A percentile compares a stretch with the other conserved stretches of the same genome.
These are phyloP conservation scores for Phytopythium boreale DNA, from an alignment of 352 stramenopile genomes.

Conservation along the genomic window DNA sequence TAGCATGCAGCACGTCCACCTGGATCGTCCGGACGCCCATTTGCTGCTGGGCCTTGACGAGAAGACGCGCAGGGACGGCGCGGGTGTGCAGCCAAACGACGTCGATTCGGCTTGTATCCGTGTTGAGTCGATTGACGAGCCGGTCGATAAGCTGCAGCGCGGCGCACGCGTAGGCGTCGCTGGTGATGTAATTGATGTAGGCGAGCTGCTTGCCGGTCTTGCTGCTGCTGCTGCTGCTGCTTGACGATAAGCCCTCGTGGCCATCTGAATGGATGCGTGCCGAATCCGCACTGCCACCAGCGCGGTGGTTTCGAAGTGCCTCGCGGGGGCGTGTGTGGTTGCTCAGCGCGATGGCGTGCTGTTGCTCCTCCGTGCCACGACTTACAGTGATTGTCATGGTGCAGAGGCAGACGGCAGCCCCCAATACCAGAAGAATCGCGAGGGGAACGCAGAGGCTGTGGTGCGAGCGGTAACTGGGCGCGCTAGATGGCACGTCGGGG, in stretches of 20 bases:
- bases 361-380: background rate
- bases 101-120: constrained; percentile 17
- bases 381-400: background rate
- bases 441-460: background rate
- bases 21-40: constrained; percentile 10
- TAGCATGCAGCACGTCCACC: constrained; percentile 15
- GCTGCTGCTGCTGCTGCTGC: background rate
- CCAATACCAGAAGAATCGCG: background rate
- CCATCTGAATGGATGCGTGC: background rate
- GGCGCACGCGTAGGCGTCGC: constrained; percentile 19
- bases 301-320: background rate
- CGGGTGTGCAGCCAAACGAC: constrained; percentile 20
- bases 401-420: background rate
- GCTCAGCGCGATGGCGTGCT: background rate
- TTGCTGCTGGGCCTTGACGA: background rate
- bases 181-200: constrained; percentile 30
- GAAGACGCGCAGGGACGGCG: background rate
- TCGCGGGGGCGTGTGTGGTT: background rate
- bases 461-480: background rate
- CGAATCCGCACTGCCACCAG: background rate
- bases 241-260: background rate
- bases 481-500: background rate
- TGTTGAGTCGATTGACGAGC: constrained; percentile 11
- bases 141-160: constrained; percentile 19
- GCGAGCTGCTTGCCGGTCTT: constrained; percentile 7